Conservation (phyloP, 2,329 filamentous ascomycete genomes). For the Colletotrichum kahawae region DNA sequence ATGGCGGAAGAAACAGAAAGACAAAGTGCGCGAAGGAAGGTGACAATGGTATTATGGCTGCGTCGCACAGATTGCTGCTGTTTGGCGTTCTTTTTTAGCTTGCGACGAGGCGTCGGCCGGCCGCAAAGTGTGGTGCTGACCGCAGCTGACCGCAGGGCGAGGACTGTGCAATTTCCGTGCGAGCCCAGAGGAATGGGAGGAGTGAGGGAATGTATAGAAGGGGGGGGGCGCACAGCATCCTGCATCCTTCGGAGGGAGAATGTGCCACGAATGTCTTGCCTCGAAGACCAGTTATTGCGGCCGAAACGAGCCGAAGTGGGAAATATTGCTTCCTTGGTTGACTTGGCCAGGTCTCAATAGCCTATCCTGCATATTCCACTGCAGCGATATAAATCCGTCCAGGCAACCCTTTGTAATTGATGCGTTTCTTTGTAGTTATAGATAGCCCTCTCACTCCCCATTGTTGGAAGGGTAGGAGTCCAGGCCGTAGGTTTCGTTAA, state of each 20-base stretch:
- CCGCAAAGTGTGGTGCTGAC: slow-evolving; percentile 15
- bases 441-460: neutral
- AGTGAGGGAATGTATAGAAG: slow-evolving; percentile 9
- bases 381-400: neutral
- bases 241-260: neutral
- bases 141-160: slow-evolving; percentile 21
- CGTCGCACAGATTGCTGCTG: neutral
- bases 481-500: slow-evolving; percentile 65
- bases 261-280: neutral
- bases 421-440: neutral
- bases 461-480: slow-evolving; percentile 53
- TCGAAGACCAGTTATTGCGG: neutral
- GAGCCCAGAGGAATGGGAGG: slow-evolving; percentile 5
- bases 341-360: neutral
- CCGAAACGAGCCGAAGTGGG: neutral
- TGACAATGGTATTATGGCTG: slow-evolving; percentile 19
- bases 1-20: neutral
- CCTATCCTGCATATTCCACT: neutral
- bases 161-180: slow-evolving; percentile 7
- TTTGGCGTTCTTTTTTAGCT: slow-evolving; percentile 14
- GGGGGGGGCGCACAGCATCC: slow-evolving; percentile 4
- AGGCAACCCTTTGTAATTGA: neutral
- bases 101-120: slow-evolving; percentile 11
- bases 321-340: neutral
- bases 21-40: neutral